phyloP scores from a whole-genome alignment of 768 basidiomycete species.

The Tricholoma sp. region DNA sequence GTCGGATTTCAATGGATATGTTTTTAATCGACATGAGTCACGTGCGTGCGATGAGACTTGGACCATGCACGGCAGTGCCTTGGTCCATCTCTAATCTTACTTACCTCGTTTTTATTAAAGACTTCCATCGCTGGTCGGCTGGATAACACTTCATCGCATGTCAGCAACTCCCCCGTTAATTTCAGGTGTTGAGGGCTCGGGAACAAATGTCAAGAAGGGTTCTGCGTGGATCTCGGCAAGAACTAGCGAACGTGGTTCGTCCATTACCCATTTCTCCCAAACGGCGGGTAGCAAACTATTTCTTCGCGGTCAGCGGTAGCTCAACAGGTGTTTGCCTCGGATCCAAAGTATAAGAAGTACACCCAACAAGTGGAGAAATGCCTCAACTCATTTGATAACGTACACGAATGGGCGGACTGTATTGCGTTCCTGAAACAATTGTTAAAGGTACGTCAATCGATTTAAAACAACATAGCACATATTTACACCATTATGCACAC shows the following conservation, averaged over 20 bases:
- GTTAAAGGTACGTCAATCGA: conserved; percentile 59
- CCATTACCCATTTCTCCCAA: conserved; percentile 1
- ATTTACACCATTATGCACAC: background rate
- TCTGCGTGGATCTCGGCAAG: conserved; percentile 37
- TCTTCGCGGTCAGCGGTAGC: conserved; percentile 32
- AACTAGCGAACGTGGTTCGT: conserved; percentile 49
- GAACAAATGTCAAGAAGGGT: conserved; percentile 30
- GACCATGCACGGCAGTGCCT: too few species aligned
- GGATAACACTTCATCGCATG: conserved; percentile 8
- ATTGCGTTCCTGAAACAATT: conserved; percentile 94
- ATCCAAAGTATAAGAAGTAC: conserved; percentile 95
- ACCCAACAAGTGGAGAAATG: conserved; percentile 89
- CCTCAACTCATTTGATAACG: conserved; percentile 88
- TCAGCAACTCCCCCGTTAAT: conserved; percentile 20
- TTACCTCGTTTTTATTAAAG: conserved; percentile 7
- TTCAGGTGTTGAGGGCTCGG: conserved; percentile 27
- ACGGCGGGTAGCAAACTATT: background rate
- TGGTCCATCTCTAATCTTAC: conserved; percentile 1
- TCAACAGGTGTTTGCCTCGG: conserved; percentile 59
- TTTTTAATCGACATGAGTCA: background rate
- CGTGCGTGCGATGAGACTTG: background rate
- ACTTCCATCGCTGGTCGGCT: conserved; percentile 14
- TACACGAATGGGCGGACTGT: conserved; percentile 99
- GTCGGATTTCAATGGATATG: background rate
- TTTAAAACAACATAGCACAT: background rate